Base-by-base conservation (phyloP, 371 early-diverging fungal species). In the Mortierella sp. region DNA sequence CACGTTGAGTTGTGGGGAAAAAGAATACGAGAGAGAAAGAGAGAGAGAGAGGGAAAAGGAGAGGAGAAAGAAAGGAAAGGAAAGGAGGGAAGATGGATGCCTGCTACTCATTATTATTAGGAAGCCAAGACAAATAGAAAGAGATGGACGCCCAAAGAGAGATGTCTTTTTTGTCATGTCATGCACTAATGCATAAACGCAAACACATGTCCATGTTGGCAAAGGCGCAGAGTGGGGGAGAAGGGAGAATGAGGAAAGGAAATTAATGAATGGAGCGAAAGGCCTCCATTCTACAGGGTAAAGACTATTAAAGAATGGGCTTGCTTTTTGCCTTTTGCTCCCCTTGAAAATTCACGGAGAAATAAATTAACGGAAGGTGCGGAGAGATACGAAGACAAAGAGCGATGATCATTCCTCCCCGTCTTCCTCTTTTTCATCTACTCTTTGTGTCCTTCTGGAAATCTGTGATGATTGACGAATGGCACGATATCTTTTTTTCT, bases 201-300 rank as follows among this genome's bases (percentile, higher is more conserved):
- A 61, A 61, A 61, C 61, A 61, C 61, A 61, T 61, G 61, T 61
- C 34, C 61, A 34, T 9, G 22, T 22, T 34, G 61, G 61, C 61
- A 61, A 44, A 45, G 45, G 66, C 66, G 45, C 24, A 64, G 13
- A 24, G 14, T 24, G 9, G 3, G 16, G 58, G 14, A 3, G 22
- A 47, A 47, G 7, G 47, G 47, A 16, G 37, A 52, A 52, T 1
- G 14, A 24, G 58, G 31, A 9, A 22, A 5, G 58, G 29, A 22
- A 47, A 0, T 34, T 34, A 58, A 34, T 34, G 34, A 58, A 34
- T 34, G 37, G 29, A 13, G 26, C 22, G 34, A 22, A 34, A 22
- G 48, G 22, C 5, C 6, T n/a, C 19, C 19, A 48, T n/a, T n/a
- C 19, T 2, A n/a, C 48, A n/a, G n/a, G n/a, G 48, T 22, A 34